These are phyloP conservation scores for Suillus ampliporus DNA, from an alignment of 768 basidiomycete genomes.

Conservation along the genomic window DNA sequence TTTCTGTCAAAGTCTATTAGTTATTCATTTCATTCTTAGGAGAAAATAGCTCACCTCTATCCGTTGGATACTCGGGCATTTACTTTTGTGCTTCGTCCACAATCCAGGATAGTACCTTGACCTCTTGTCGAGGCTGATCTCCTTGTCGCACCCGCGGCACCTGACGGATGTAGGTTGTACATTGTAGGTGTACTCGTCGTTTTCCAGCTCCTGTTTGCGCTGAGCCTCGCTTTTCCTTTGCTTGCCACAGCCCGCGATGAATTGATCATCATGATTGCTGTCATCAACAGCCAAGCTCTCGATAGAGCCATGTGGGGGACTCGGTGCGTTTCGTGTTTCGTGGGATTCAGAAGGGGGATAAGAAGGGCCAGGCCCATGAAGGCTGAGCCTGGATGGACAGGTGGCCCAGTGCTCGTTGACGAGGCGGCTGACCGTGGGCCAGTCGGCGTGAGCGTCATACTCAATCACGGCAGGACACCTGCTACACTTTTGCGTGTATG, in stretches of 20 bases:
- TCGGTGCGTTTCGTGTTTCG: not conserved
- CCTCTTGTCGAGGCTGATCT: slow-evolving; percentile 41
- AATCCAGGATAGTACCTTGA: slow-evolving; percentile 42
- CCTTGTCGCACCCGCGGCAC: slow-evolving; percentile 35
- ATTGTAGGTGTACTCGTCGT: slow-evolving; percentile 32
- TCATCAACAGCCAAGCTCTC: not conserved
- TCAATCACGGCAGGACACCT: slow-evolving; percentile 31
- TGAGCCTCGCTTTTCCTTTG: slow-evolving; percentile 35
- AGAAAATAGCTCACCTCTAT: slow-evolving; percentile 29
- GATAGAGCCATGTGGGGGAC: not conserved
- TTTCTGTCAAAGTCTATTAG: slow-evolving; percentile 27
- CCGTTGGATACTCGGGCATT: slow-evolving; percentile 31
- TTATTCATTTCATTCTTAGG: not conserved
- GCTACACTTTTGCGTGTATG: slow-evolving; percentile 22
- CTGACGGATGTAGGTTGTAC: slow-evolving; percentile 33
- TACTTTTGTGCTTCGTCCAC: slow-evolving; percentile 39
- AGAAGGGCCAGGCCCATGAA: not conserved
- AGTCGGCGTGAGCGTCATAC: slow-evolving; percentile 32
- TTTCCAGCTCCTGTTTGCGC: slow-evolving; percentile 33
- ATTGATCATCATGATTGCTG: not conserved
- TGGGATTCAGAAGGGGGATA: not conserved
- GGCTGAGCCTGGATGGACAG: slow-evolving; percentile 20
- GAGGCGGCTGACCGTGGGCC: slow-evolving; percentile 33
- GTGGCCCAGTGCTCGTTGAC: slow-evolving; percentile 33
- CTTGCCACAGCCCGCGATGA: slow-evolving; percentile 25